These are phyloP conservation scores for Fennellomyces sp. DNA, from an alignment of 371 early-diverging fungal species.

Conservation along the genomic window DNA sequence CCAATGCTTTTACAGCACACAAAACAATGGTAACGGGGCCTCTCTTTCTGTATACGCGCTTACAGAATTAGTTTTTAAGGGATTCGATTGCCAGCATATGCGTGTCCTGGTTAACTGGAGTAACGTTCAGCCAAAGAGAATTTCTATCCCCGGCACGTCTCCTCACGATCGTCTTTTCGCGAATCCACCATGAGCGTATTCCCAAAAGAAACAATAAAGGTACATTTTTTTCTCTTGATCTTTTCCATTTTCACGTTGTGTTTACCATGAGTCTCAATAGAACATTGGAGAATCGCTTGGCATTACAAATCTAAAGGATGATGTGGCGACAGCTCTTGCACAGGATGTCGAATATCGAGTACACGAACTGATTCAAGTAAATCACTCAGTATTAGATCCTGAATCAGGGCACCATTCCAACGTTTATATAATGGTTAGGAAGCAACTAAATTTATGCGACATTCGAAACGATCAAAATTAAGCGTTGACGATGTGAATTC, in stretches of 20 bases:
- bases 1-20: too few species aligned
- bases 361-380: slow-evolving; percentile 92
- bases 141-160: too few species aligned
- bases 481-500: slow-evolving; percentile 94
- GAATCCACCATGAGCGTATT: slow-evolving; percentile 50
- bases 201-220: slow-evolving; percentile 55
- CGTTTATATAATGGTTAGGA: slow-evolving; percentile 62
- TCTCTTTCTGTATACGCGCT: too few species aligned
- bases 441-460: slow-evolving; percentile 98
- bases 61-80: too few species aligned
- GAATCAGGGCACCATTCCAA: neutral
- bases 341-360: slow-evolving; percentile 98
- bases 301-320: slow-evolving; percentile 90
- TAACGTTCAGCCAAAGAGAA: too few species aligned
- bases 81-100: too few species aligned
- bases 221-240: slow-evolving; percentile 8
- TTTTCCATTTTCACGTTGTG: neutral
- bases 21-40: too few species aligned
- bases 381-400: neutral
- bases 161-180: too few species aligned
- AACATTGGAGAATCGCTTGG: slow-evolving; percentile 93
- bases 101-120: too few species aligned
- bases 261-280: too few species aligned
- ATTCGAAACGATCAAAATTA: slow-evolving; percentile 89
- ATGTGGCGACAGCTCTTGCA: slow-evolving; percentile 86